Base-by-base conservation (phyloP, 805 yeast genomes). In the Saccharomycopsis synnaedendra region DNA sequence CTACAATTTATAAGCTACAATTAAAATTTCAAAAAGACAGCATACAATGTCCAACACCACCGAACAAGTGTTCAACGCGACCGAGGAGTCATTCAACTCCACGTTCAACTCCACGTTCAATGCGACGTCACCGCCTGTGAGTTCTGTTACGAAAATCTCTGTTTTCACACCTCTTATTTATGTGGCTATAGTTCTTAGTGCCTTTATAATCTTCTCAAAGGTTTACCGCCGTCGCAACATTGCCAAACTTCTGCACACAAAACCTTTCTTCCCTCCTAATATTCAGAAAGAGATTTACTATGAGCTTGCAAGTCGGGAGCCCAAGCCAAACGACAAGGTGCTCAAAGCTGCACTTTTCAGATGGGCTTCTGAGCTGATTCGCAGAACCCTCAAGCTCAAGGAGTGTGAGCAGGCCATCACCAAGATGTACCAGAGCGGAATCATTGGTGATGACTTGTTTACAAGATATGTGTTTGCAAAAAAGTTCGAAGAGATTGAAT, bases 391-490 rank as follows among this genome's bases (percentile, higher is more conserved):
- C 63, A 83, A 85, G 59, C 67, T 88, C 61, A 82, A 84, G 61
- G 97, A 90, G 60, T 71, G 75, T 53, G 84, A 84, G 62, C 80
- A 81, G 4, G 77, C 72, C 48, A 75, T 87, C 58, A 77, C 74
- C 44, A 70, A 75, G 47, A 69, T 93, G 51, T 89, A 88, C 62
- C 90, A 89, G 60, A 78, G 77, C 46, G 97, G 97, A 0, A 78
- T 88, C 11, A 80, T 93, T 53, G 97, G 97, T 34, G 97, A 93
- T 58, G 95, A 85, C 46, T 69, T 85, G 35, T 83, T 77, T 73
- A 82, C 84, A 62, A 80, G 93, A 57, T 88, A 75, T 63, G 80
- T 78, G 55, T 75, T 86, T 44, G 88, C 86, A 55, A 75, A 74
- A 49, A 85, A 86, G 64, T 62, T 88, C 52, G 83, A 84, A 56